Percentiles rank a stretch among this genome's conserved stretches.
These are phyloP conservation scores for Leishmania braziliensis DNA, from an alignment of 208 protist species.

Conservation along the genomic window DNA sequence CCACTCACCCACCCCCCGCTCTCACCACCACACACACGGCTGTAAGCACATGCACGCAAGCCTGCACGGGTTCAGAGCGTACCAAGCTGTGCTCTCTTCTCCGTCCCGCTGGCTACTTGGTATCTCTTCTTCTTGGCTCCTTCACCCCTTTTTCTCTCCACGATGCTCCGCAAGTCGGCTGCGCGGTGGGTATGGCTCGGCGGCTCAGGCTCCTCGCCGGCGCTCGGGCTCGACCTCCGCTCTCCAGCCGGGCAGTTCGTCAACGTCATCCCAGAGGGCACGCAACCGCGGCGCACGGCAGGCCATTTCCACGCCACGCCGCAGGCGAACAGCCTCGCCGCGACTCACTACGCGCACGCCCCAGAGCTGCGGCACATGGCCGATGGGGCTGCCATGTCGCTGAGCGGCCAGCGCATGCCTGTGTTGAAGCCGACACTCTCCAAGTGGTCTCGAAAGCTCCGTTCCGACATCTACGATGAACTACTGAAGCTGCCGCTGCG, in stretches of 20 bases:
- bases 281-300: slow-evolving; percentile 35
- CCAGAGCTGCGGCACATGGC: slow-evolving; percentile 34
- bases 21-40: not conserved
- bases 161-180: slow-evolving; percentile 49
- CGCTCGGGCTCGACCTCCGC: slow-evolving; percentile 68
- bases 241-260: slow-evolving; percentile 60
- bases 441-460: slow-evolving; percentile 65
- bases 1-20: not conserved
- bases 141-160: slow-evolving; percentile 8
- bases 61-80: not conserved
- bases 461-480: slow-evolving; percentile 86
- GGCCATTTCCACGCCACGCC: slow-evolving; percentile 39
- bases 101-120: not conserved
- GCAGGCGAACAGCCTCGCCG: slow-evolving; percentile 31
- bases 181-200: slow-evolving; percentile 64
- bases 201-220: slow-evolving; percentile 47
- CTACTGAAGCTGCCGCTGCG: slow-evolving; percentile 86
- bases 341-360: slow-evolving; percentile 24
- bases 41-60: not conserved
- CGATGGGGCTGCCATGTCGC: slow-evolving; percentile 21
- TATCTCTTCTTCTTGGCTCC: not conserved
- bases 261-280: slow-evolving; percentile 72
- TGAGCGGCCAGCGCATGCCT: slow-evolving; percentile 28
- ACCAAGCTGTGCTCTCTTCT: not conserved
- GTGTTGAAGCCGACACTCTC: slow-evolving; percentile 31